Conservation (phyloP, 2,329 filamentous ascomycete species). For the Botrytis deweyae region DNA sequence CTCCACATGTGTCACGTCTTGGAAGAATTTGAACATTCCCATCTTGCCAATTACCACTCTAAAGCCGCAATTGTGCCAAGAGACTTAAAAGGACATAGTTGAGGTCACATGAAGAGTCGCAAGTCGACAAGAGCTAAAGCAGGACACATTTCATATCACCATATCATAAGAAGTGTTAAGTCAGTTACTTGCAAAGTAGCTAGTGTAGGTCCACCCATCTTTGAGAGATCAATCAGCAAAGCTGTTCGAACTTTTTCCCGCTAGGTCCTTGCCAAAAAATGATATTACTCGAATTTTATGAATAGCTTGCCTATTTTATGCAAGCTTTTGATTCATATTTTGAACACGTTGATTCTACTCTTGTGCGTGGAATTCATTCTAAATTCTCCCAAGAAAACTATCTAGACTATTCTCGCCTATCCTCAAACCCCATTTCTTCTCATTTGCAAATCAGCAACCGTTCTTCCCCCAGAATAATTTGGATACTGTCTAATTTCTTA, state of each 20-base stretch:
- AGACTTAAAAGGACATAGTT: accelerated
- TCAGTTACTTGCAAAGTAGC: not conserved
- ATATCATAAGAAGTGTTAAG: not conserved
- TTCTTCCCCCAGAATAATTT: not conserved
- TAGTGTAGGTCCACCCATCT: not conserved
- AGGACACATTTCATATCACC: not conserved
- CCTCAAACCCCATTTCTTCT: not conserved
- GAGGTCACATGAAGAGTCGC: not conserved
- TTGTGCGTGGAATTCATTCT: not conserved
- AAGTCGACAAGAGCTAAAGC: not conserved
- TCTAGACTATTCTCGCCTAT: not conserved
- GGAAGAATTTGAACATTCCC: not conserved
- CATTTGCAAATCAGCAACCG: not conserved
- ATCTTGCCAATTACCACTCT: not conserved
- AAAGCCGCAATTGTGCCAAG: not conserved
- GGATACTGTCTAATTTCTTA: not conserved
- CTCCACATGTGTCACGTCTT: not conserved
- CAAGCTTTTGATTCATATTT: not conserved
- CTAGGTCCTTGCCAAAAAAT: accelerated
- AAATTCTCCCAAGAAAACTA: not conserved
- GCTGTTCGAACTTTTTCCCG: not conserved
- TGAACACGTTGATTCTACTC: not conserved
- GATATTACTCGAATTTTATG: not conserved
- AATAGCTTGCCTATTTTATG: not conserved
- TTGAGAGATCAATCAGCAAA: too few species aligned